phyloP scores from a whole-genome alignment of 2,329 filamentous ascomycete species.

The Fusarium pininemorale region DNA sequence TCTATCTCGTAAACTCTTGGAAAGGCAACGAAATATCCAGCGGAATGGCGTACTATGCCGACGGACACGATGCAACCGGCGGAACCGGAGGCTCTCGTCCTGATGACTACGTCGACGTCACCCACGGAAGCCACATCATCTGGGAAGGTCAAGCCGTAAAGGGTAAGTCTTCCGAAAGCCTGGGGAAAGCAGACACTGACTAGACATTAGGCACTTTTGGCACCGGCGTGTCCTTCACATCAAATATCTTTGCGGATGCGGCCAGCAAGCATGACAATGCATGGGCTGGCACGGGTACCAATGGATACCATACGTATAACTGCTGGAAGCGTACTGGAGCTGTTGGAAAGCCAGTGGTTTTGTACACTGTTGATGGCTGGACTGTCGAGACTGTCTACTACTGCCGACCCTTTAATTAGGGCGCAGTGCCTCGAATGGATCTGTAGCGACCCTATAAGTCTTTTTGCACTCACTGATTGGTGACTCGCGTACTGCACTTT shows the following conservation, averaged over 20 bases:
- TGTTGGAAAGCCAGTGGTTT: not conserved
- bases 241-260: not conserved
- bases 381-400: not conserved
- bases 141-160: not conserved
- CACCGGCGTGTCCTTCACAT: not conserved
- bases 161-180: not conserved
- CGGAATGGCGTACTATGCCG: not conserved
- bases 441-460: too few species aligned
- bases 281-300: not conserved
- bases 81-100: not conserved
- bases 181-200: not conserved
- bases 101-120: not conserved
- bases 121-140: not conserved
- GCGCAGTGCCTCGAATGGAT: rapidly evolving
- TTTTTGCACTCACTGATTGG: rapidly evolving
- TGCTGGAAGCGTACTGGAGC: not conserved
- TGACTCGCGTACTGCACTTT: rapidly evolving
- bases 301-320: not conserved
- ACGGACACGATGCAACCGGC: not conserved
- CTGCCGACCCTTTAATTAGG: not conserved
- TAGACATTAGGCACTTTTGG: not conserved
- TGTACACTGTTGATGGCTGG: conserved; percentile 4
- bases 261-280: not conserved
- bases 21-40: not conserved
- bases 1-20: conserved; percentile 1